Percentiles rank a stretch among this genome's conserved stretches.
Evolutionary conservation across 1,284 basidiomycete genomes (phyloP).

Genomic region (Moniliophthora roreri): DNA sequence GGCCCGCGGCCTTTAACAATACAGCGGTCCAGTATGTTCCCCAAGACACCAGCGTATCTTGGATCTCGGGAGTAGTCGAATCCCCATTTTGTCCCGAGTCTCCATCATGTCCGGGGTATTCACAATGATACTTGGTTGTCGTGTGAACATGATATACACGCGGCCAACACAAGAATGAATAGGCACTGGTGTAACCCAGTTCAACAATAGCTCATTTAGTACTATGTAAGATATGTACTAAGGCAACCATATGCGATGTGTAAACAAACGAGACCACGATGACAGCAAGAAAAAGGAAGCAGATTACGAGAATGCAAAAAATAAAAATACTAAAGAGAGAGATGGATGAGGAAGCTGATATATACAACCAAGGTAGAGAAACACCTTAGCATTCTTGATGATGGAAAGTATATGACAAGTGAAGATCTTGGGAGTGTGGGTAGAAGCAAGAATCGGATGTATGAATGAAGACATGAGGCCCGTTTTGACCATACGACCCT

Average conservation of each 20-base stretch:
- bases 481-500: conserved; percentile 42
- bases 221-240: conserved; percentile 23
- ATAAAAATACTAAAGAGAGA: conserved; percentile 11
- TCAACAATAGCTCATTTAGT: conserved; percentile 9
- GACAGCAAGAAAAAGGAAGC: conserved; percentile 8
- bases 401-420: conserved; percentile 44
- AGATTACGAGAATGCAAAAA: conserved; percentile 10
- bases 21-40: conserved; percentile 51
- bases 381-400: conserved; percentile 56
- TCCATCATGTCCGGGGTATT: no score
- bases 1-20: conserved; percentile 70
- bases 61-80: no score
- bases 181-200: no score
- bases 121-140: no score
- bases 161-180: background rate
- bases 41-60: background rate
- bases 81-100: no score
- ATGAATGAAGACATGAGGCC: conserved; percentile 61
- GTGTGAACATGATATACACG: no score
- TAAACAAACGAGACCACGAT: conserved; percentile 14
- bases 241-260: conserved; percentile 24
- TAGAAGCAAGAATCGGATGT: conserved; percentile 59
- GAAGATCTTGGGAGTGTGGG: conserved; percentile 48
- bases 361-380: conserved; percentile 21
- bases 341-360: conserved; percentile 1